These are phyloP conservation scores for Candida saitoana DNA, from an alignment of 805 yeast species.

Conservation along the genomic window DNA sequence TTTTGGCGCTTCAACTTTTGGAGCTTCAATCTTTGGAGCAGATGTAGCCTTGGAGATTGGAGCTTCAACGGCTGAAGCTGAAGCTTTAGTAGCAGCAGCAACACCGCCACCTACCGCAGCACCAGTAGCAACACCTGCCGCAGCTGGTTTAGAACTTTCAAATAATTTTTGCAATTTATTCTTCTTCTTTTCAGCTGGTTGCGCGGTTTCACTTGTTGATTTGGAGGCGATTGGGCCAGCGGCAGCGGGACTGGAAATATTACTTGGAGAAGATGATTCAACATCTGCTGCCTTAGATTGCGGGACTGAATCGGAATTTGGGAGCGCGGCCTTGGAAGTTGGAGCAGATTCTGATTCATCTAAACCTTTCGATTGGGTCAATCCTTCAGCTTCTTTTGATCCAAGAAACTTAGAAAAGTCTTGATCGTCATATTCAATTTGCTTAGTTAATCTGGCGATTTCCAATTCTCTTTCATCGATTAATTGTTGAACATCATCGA, in stretches of 20 bases:
- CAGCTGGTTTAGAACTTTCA: conserved; percentile 6
- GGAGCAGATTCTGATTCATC: background rate
- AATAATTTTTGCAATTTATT: conserved; percentile 5
- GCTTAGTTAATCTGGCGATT: conserved; percentile 27
- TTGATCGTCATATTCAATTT: conserved; percentile 29
- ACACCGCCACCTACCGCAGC: conserved; percentile 9
- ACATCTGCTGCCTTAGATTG: background rate
- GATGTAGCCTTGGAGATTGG: background rate
- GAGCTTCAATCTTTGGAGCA: background rate
- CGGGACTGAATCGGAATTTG: background rate
- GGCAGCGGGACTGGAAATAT: background rate
- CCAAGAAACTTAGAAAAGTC: conserved; percentile 16
- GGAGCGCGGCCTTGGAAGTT: background rate
- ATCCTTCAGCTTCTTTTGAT: conserved; percentile 8
- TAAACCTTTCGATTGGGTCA: conserved; percentile 8
- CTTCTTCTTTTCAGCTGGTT: conserved; percentile 6
- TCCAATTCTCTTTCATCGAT: conserved; percentile 32
- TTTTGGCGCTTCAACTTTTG: background rate
- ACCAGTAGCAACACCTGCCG: conserved; percentile 13
- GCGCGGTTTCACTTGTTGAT: conserved; percentile 1
- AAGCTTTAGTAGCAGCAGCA: conserved; percentile 12
- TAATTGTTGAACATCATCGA: conserved; percentile 25
- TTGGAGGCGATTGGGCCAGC: conserved; percentile 2
- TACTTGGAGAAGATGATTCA: background rate
- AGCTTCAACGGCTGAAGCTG: conserved; percentile 7